Evolutionary conservation across 129 eudicot species (phyloP), one percentile per base, ranked within the genome.

Genomic region (Kitagawia praeruptora): DNA sequence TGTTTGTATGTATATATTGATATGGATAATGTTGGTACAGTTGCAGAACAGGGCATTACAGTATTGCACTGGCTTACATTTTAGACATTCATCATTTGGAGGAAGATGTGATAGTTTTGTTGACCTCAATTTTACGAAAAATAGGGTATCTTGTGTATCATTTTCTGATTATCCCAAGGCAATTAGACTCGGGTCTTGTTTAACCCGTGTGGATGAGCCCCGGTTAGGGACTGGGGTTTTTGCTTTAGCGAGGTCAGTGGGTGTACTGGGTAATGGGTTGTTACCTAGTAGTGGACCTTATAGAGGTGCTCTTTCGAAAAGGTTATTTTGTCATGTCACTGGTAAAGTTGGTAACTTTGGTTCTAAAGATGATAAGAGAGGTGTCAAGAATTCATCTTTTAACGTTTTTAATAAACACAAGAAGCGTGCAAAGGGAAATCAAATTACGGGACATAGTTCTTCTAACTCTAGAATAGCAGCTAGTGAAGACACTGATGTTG

Each of bases 21-120:
- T 4, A 27, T 48, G 54, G 63, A 37, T 63, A 47, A 82, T 73
- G 56, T 27, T 75, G 39, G 64, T 80, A 70, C 82, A 79, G 86
- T 83, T 83, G 88, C 92, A 93, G 96, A 87, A 79, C 82, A 85
- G 84, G 87, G 81, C 87, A 77, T 77, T 93, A 38, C 88, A 81
- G 80, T 83, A 81, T 74, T 84, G 82, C 63, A 67, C 86, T 61
- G 81, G 82, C 61, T 73, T 82, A 23, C 72, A 82, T 80, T 42
- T 87, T 31, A 77, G 70, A 19, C 82, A 76, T 75, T 81, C 90
- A 15, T 48, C 83, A 37, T 47, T 82, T 77, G 72, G 82, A 64
- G 75, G 81, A 71, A 77, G 80, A 41, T 75, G 82, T 82, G 80
- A 86, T 61, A 81, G 82, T 66, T 79, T 77, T 75, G 73, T 84